phyloP scores from a whole-genome alignment of 495 filamentous ascomycete genomes.

The Cryomyces antarcticus region DNA sequence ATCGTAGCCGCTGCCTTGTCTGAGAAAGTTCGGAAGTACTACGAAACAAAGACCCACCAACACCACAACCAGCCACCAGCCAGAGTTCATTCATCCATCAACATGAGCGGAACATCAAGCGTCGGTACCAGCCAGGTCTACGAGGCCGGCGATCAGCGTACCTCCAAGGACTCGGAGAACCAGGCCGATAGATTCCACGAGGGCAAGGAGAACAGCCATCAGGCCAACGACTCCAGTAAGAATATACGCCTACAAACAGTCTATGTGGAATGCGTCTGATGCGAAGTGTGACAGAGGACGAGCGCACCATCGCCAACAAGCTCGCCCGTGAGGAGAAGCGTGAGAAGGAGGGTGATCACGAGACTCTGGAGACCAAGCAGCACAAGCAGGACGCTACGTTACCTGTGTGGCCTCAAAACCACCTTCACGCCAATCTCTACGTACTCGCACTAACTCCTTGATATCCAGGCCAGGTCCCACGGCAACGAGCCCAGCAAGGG shows the following conservation, averaged over 20 bases:
- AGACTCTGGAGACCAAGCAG: conserved; percentile 29
- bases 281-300: conserved; percentile 35
- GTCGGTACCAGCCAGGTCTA: conserved; percentile 34
- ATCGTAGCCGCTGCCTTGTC: too few relatives aligned
- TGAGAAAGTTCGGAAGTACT: too few relatives aligned
- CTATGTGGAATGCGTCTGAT: background rate
- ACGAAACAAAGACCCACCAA: too few relatives aligned
- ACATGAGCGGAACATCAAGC: conserved; percentile 24
- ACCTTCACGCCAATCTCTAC: background rate
- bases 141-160: conserved; percentile 50
- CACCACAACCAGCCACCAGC: too few relatives aligned
- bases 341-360: conserved; percentile 18
- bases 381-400: conserved; percentile 44
- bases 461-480: conserved; percentile 15
- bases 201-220: conserved; percentile 43
- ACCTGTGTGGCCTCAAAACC: conserved; percentile 30
- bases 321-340: conserved; percentile 40
- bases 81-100: conserved; percentile 1
- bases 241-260: background rate
- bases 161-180: conserved; percentile 32
- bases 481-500: conserved; percentile 25
- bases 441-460: conserved; percentile 1
- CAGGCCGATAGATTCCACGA: conserved; percentile 41
- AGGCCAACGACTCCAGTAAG: conserved; percentile 50
- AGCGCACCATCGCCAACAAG: conserved; percentile 61